phyloP scores from a whole-genome alignment of 2,329 filamentous ascomycete genomes.

The Stenocarpella maydis region DNA sequence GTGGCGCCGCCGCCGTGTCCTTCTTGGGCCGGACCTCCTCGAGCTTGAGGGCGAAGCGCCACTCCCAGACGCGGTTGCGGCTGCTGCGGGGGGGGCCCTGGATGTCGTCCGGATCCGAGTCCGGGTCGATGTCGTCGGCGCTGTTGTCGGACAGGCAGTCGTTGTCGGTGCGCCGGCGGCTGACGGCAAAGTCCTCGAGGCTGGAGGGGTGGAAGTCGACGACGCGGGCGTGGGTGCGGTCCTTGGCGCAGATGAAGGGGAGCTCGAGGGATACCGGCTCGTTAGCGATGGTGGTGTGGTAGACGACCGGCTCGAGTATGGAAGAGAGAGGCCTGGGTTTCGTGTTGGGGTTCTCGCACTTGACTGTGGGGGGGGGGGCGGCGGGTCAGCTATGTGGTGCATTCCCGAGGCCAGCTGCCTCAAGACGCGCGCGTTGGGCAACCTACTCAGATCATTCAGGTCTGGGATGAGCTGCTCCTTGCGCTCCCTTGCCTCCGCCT shows the following conservation, averaged over 20 bases:
- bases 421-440: neutral
- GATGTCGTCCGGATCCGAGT: constrained; percentile 36
- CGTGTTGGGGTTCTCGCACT: constrained; percentile 54
- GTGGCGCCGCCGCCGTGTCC: constrained; percentile 31
- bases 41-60: constrained; percentile 82
- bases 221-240: constrained; percentile 75
- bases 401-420: neutral
- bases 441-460: constrained; percentile 37
- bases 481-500: constrained; percentile 41
- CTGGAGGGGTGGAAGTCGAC: constrained; percentile 79
- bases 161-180: constrained; percentile 54
- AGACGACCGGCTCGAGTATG: constrained; percentile 49
- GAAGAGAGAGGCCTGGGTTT: constrained; percentile 47
- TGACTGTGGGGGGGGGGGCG: constrained; percentile 47
- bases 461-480: constrained; percentile 41
- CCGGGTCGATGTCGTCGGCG: constrained; percentile 44
- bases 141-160: constrained; percentile 58
- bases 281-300: constrained; percentile 54
- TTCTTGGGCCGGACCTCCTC: constrained; percentile 65
- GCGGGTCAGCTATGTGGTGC: neutral
- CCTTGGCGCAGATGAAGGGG: constrained; percentile 79
- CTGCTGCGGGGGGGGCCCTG: constrained; percentile 39
- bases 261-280: constrained; percentile 52
- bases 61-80: constrained; percentile 69
- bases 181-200: constrained; percentile 74